These are phyloP conservation scores for Tuber calosporum DNA, from an alignment of 495 filamentous ascomycete species.

Conservation along the genomic window DNA sequence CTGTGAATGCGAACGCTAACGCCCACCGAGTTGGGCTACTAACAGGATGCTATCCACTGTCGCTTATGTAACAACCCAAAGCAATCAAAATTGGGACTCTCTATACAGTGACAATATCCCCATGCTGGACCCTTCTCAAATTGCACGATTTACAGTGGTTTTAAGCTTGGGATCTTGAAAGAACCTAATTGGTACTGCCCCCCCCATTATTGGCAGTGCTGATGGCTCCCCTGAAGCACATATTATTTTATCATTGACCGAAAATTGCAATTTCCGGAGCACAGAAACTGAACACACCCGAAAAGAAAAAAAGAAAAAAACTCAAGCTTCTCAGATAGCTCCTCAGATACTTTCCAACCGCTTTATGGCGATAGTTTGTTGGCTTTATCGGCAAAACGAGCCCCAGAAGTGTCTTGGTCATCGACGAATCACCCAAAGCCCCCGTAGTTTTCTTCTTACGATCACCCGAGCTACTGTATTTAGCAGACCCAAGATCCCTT, in stretches of 20 bases:
- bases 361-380: not conserved
- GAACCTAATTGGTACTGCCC: not conserved
- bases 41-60: not conserved
- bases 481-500: no score
- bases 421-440: not conserved
- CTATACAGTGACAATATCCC: not conserved
- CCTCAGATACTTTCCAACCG: not conserved
- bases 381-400: no score
- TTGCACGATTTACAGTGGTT: not conserved
- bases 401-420: not conserved
- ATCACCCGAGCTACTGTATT: not conserved
- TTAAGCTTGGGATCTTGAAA: not conserved
- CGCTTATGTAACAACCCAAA: not conserved
- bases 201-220: no score
- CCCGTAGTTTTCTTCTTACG: not conserved
- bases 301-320: not conserved
- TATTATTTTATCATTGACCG: not conserved
- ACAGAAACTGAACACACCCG: not conserved
- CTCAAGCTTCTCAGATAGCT: not conserved
- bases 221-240: no score
- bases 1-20: not conserved
- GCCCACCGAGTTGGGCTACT: not conserved
- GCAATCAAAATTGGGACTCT: not conserved
- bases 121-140: not conserved
- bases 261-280: not conserved